These are phyloP conservation scores for Haplosporangium sp. DNA, from an alignment of 371 early-diverging fungal species.

Conservation along the genomic window DNA sequence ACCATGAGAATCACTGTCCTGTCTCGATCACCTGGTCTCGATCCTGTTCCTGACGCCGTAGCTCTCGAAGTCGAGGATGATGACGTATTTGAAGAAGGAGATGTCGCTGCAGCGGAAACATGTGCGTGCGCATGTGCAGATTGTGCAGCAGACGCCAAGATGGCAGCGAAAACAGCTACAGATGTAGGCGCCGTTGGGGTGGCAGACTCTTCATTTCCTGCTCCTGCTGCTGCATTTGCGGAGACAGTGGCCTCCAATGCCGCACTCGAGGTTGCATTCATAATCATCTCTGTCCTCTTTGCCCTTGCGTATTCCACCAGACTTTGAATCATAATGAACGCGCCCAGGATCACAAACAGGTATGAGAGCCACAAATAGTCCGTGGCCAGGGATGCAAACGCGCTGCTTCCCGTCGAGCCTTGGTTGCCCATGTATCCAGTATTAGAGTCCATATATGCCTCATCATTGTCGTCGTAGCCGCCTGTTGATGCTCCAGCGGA, in stretches of 20 bases:
- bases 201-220: too few species aligned
- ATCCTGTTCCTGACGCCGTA: too few species aligned
- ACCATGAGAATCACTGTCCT: too few species aligned
- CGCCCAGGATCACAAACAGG: slow-evolving; percentile 68
- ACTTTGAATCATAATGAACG: slow-evolving; percentile 67
- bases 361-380: slow-evolving; percentile 51
- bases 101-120: too few species aligned
- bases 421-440: slow-evolving; percentile 48
- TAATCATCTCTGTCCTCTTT: slow-evolving; percentile 63
- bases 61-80: too few species aligned
- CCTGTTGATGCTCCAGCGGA: slow-evolving; percentile 13
- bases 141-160: too few species aligned
- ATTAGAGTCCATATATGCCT: slow-evolving; percentile 34
- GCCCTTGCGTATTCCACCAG: slow-evolving; percentile 62
- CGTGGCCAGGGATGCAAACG: slow-evolving; percentile 2
- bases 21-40: too few species aligned
- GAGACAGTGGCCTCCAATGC: slow-evolving; percentile 17
- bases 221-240: slow-evolving; percentile 17
- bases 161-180: too few species aligned
- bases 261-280: slow-evolving; percentile 23
- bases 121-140: too few species aligned
- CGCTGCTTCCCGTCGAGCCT: not conserved
- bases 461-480: slow-evolving; percentile 9
- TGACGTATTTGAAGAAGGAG: too few species aligned
- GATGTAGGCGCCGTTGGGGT: too few species aligned